Percentiles rank a stretch among this genome's conserved stretches.
Conservation (phyloP, 2,329 filamentous ascomycete species). For the Knufia petricola region DNA sequence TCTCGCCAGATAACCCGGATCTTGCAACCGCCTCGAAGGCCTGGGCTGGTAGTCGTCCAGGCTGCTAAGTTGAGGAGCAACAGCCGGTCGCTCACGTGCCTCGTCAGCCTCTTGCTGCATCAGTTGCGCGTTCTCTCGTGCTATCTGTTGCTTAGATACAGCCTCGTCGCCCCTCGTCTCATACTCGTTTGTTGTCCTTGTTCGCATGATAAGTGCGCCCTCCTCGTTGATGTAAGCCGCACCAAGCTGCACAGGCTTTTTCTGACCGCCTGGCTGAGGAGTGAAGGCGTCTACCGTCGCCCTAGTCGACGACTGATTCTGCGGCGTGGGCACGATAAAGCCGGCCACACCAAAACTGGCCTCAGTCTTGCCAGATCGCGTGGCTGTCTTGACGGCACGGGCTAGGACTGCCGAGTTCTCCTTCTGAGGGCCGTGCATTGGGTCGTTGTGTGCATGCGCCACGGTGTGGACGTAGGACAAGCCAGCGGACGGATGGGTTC, state of each 20-base stretch:
- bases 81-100: neutral
- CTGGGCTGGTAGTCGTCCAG: neutral
- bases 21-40: neutral
- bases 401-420: slow-evolving; percentile 44
- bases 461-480: slow-evolving; percentile 51
- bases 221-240: slow-evolving; percentile 13
- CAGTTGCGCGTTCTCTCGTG: neutral
- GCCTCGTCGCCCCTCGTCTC: neutral
- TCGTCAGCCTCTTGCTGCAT: neutral
- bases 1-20: too few species aligned
- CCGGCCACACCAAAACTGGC: slow-evolving; percentile 18
- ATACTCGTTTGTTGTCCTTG: neutral
- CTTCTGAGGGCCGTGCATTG: slow-evolving; percentile 50
- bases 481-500: slow-evolving; percentile 57
- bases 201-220: slow-evolving; percentile 16
- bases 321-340: slow-evolving; percentile 15
- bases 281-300: slow-evolving; percentile 12
- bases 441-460: slow-evolving; percentile 49
- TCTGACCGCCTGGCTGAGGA: slow-evolving; percentile 16
- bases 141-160: neutral
- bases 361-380: too few species aligned
- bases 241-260: slow-evolving; percentile 15
- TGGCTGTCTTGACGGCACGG: slow-evolving; percentile 39
- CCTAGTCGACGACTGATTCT: slow-evolving; percentile 1
- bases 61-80: neutral